These are phyloP conservation scores for Herpotrichia juniperi DNA, from an alignment of 2,329 filamentous ascomycete genomes.

Conservation along the genomic window DNA sequence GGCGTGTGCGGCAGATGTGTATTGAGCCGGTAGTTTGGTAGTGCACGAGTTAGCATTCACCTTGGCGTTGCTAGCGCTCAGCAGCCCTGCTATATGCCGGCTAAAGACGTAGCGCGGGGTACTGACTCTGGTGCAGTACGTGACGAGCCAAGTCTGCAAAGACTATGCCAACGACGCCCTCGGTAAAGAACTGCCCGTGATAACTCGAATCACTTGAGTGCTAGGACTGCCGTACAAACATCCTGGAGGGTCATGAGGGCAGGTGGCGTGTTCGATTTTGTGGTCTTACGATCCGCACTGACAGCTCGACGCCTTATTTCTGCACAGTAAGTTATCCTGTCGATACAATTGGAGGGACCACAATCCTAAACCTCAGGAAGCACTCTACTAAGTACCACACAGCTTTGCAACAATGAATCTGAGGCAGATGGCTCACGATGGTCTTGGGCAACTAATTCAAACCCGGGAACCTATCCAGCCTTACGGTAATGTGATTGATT, in stretches of 20 bases:
- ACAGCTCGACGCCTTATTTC: not conserved
- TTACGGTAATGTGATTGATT: conserved; percentile 10
- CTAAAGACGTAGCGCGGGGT: not conserved
- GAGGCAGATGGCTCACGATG: not conserved
- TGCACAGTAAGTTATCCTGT: too few species aligned
- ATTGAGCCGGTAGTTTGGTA: conserved; percentile 6
- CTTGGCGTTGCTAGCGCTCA: conserved; percentile 13
- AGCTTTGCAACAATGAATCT: not conserved
- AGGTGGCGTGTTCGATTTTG: not conserved
- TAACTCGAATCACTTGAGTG: conserved; percentile 7
- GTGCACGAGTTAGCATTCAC: conserved; percentile 16
- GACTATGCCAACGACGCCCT: not conserved
- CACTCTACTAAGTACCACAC: not conserved
- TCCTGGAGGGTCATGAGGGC: not conserved
- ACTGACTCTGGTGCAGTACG: conserved; percentile 3
- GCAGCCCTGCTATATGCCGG: conserved; percentile 3
- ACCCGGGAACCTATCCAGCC: conserved; percentile 9
- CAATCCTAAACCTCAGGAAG: too few species aligned
- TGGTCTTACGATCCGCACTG: not conserved
- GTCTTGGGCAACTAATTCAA: conserved; percentile 8
- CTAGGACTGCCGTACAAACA: not conserved
- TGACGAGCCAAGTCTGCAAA: conserved; percentile 11
- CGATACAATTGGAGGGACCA: too few species aligned
- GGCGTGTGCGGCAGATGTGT: conserved; percentile 9
- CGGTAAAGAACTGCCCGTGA: conserved; percentile 7